A percentile compares a stretch with the other conserved stretches of the same genome.
phyloP scores from a whole-genome alignment of 805 yeast genomes.

The Candida boleticola region DNA sequence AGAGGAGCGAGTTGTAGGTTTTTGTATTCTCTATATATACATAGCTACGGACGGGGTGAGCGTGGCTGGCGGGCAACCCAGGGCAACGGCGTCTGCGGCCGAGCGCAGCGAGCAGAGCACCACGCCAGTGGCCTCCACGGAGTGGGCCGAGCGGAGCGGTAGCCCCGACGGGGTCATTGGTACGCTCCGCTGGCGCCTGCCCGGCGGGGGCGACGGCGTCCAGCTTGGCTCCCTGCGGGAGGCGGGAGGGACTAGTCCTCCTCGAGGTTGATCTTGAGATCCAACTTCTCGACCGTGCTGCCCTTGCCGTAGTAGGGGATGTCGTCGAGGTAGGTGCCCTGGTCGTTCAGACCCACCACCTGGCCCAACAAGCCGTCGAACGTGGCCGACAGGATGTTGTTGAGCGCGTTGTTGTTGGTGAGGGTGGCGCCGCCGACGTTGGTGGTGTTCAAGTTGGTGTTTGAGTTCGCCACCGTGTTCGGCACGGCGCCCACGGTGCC shows the following conservation, averaged over 20 bases:
- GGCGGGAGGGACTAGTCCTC: too few species aligned
- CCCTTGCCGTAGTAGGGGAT: conserved; percentile 40
- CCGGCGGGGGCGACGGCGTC: too few species aligned
- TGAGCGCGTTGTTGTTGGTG: conserved; percentile 1
- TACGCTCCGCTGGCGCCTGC: too few species aligned
- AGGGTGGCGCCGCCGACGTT: not conserved
- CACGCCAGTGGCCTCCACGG: too few species aligned
- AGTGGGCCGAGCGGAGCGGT: not conserved
- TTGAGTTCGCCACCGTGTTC: conserved; percentile 8
- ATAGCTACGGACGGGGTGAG: too few species aligned
- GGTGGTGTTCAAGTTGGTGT: conserved; percentile 8
- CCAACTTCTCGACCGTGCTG: conserved; percentile 36
- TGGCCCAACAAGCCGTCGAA: conserved; percentile 30
- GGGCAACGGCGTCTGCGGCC: too few species aligned
- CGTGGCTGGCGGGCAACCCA: too few species aligned
- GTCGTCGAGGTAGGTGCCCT: conserved; percentile 33
- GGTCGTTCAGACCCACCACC: conserved; percentile 15
- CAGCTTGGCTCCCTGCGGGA: too few species aligned
- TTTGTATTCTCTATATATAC: too few species aligned
- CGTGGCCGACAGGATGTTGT: conserved; percentile 22
- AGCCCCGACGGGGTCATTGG: not conserved
- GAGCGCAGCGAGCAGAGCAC: too few species aligned
- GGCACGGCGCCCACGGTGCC: conserved; percentile 8
- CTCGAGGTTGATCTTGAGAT: conserved; percentile 24
- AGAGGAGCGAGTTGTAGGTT: too few species aligned